Evolutionary conservation across 2,329 filamentous ascomycete genomes (phyloP), one percentile per base, ranked within the genome.

Genomic region (Ustilaginoidea virens): DNA sequence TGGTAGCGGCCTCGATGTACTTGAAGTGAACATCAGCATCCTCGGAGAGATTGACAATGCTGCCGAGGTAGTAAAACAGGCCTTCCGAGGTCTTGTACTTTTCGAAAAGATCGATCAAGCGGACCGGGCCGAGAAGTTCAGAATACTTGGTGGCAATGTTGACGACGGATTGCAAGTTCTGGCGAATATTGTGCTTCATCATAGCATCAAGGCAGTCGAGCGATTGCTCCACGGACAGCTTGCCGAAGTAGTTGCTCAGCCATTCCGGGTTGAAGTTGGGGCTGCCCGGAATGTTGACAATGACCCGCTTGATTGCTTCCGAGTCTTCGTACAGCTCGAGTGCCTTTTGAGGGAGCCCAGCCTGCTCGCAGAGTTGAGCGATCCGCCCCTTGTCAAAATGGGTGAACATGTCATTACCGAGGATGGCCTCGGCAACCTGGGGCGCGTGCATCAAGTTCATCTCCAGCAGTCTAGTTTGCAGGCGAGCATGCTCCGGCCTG

Each of bases 101-200:
- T 62, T 98, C 90, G 29, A 98, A 79, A 5, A 98, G 69, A 41
- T 92, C 83, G 38, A 98, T 92, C 40, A 98, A 68, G 30, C 74
- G 75, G 33, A 74, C 77, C n/a, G 90, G 64, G 7, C 86, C 87
- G 17, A 98, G 71, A 7, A 96, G 72, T 48, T 98, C 92, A 0
- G 87, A 94, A 60, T 93, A 98, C 56, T 98, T 98, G 42, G 92
- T 94, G 20, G 87, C 83, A 39, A 98, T 79, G 47, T 92, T 86
- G 35, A 96, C 83, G 19, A 96, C 90, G 12, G 85, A 75, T 54
- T 92, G 86, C 32, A 98, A 63, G 52, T 96, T 98, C 55, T 94
- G 86, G 39, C 90, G 87, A 44, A 98, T 94, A 60, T 98, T 98
- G 46, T 71, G 63, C 57, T 87, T 86, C 52, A 98, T 70, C 90